These are phyloP conservation scores for Candida hungchunana DNA, from an alignment of 805 yeast species.

Conservation along the genomic window DNA sequence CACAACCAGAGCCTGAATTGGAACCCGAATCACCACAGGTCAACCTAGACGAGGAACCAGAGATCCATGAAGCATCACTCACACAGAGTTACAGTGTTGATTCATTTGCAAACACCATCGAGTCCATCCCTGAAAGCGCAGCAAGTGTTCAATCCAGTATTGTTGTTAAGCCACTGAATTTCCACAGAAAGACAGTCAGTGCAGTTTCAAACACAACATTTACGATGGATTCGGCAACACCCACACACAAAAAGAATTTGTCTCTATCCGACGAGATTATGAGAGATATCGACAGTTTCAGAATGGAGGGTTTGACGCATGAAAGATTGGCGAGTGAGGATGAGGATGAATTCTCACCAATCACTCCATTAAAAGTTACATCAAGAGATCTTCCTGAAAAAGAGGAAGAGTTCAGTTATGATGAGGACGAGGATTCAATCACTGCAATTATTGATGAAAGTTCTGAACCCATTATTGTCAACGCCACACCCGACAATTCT, in stretches of 20 bases:
- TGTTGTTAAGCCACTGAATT: slow-evolving; percentile 20
- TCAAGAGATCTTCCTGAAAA: no score
- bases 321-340: slow-evolving; percentile 6
- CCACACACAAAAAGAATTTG: slow-evolving; percentile 20
- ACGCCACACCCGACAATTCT: slow-evolving; percentile 4
- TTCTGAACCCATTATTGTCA: no score
- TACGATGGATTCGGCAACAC: slow-evolving; percentile 3
- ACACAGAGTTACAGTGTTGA: slow-evolving; percentile 6
- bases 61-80: neutral
- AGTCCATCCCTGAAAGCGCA: slow-evolving; percentile 7
- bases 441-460: no score
- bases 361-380: slow-evolving; percentile 22
- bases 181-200: slow-evolving; percentile 22
- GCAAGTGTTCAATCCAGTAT: slow-evolving; percentile 12
- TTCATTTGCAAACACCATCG: slow-evolving; percentile 3
- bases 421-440: no score
- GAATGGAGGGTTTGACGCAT: slow-evolving; percentile 11
- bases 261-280: slow-evolving; percentile 27
- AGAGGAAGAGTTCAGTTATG: no score
- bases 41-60: no score
- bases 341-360: slow-evolving; percentile 18
- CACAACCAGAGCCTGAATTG: no score
- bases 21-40: no score
- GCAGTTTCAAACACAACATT: slow-evolving; percentile 10
- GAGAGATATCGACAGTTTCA: slow-evolving; percentile 26